These are phyloP conservation scores for Penicillium steckii DNA, from an alignment of 495 filamentous ascomycete genomes.

Conservation along the genomic window DNA sequence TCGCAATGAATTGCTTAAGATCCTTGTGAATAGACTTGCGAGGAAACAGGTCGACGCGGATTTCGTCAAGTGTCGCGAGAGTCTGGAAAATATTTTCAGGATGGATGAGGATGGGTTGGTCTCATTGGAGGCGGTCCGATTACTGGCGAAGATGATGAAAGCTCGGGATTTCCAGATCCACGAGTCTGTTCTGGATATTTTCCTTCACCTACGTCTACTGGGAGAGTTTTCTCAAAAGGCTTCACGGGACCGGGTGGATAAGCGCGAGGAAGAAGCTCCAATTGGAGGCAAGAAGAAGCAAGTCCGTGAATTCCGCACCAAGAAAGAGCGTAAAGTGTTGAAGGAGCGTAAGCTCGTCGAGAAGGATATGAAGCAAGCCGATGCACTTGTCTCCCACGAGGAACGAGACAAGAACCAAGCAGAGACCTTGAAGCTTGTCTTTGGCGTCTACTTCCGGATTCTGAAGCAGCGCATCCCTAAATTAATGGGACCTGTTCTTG, in stretches of 20 bases:
- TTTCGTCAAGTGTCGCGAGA: conserved; percentile 73
- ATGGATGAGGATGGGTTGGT: conserved; percentile 85
- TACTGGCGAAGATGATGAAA: conserved; percentile 94
- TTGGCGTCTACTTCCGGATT: conserved; percentile 91
- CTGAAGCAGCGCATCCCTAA: conserved; percentile 71
- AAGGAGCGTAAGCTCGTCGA: conserved; percentile 83
- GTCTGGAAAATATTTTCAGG: conserved; percentile 77
- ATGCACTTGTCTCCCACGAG: conserved; percentile 86
- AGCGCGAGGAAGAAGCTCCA: conserved; percentile 41
- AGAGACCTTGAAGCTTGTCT: conserved; percentile 93
- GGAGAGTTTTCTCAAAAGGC: conserved; percentile 82
- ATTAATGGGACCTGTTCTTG: conserved; percentile 90
- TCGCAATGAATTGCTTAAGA: conserved; percentile 78
- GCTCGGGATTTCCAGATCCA: conserved; percentile 73
- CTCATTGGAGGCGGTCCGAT: conserved; percentile 79
- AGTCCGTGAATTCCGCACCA: conserved; percentile 74
- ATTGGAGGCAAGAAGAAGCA: conserved; percentile 64
- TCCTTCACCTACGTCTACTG: conserved; percentile 84
- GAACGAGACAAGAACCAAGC: conserved; percentile 89
- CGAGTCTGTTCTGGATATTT: conserved; percentile 84
- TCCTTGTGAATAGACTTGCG: conserved; percentile 80
- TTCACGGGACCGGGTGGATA: conserved; percentile 71
- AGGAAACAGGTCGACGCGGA: conserved; percentile 63
- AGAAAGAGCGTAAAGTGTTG: conserved; percentile 67
- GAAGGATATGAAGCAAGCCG: conserved; percentile 91